Evolutionary conservation across 2,329 filamentous ascomycete species (phyloP), one percentile per base, ranked within the genome.

Genomic region (Microdochium trichocladiopsis): DNA sequence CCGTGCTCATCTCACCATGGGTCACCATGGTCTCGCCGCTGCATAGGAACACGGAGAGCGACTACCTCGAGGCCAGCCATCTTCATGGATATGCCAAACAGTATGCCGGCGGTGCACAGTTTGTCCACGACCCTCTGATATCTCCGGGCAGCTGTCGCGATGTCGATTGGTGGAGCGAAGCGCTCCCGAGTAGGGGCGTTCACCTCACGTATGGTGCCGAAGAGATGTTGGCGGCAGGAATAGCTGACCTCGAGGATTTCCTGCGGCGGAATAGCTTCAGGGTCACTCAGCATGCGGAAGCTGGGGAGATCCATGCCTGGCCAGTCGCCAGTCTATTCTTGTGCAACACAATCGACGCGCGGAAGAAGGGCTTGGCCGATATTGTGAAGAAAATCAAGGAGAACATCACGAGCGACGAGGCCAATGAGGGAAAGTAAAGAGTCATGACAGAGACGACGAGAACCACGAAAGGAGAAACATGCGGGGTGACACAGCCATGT

Each of bases 1-100:
- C 86, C 2, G 75, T 85, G 22, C 74, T 94, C 55, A 88, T 95
- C 54, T 92, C 87, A 10, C 90, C 90, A 0, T 95, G 90, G 90
- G 77, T 85, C 12, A 87, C 84, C 1, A 79, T 95, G 41, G 74
- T 89, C 37, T 90, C 87, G 0, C 69, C 73, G 6, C 77, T 80
- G 50, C 86, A 92, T 60, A 75, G 74, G 51, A 83, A 87, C 58
- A 93, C 87, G 1, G 65, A 72, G 3, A 88, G 86, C 58, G 90
- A 95, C 66, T 95, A 88, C 62, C 77, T 95, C 33, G 82, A 90
- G 60, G 75, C 77, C 18, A 69, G 77, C 16, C 84, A 77, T 50
- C 73, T 95, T 25, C 82, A 86, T 65, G 72, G 74, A 9, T 94
- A 92, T 62, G 90, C 86, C 1, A 72, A 75, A 12, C 81, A 87